Evolutionary conservation across 306 rosid genomes (phyloP), one percentile per base, ranked within the genome.

Genomic region (Sicyos baderoa): DNA sequence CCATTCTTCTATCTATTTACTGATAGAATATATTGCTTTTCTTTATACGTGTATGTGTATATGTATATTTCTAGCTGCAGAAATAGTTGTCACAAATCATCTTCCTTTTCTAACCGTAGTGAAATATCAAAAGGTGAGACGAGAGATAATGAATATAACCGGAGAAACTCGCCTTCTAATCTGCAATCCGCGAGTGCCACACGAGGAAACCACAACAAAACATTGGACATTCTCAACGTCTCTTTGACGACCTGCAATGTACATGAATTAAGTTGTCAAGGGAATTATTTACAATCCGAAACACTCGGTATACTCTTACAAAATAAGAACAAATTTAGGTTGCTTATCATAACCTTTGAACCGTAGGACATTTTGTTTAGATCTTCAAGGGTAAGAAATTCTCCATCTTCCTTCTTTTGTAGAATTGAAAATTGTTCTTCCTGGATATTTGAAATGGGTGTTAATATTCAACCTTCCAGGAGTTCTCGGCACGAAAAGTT

Each of bases 211-310:
- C 95, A 88, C 65, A 83, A 16, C 50, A 86, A 72, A 72, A 86
- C 89, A 65, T 88, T 88, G 11, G 88, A 79, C 88, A 88, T 82
- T 83, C 91, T 86, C 70, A 88, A 73, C 50, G 95, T 86, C 80
- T 88, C 95, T 78, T 88, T 88, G 22, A 86, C 81, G 50, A 88
- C 87, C 95, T 88, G 79, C 45, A 76, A 35, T 70, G 19, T 63
- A 44, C 32, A 63, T 18, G 52, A 69, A 12, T 6, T 79, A 54
- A 56, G 68, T 80, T 72, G 68, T 69, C 60, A 70, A 45, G 35
- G 35, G 4, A 29, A 29, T 29, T 29, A 29, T 29, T 29, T 29
- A 29, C 35, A 3, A 29, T 29, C 35, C 4, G 35, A 29, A 29
- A 5, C 35, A 29, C 35, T 29, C 35, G 2, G 35, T 49, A 10